phyloP scores from a whole-genome alignment of 1,284 basidiomycete genomes.

The Meira miltonrushii region DNA sequence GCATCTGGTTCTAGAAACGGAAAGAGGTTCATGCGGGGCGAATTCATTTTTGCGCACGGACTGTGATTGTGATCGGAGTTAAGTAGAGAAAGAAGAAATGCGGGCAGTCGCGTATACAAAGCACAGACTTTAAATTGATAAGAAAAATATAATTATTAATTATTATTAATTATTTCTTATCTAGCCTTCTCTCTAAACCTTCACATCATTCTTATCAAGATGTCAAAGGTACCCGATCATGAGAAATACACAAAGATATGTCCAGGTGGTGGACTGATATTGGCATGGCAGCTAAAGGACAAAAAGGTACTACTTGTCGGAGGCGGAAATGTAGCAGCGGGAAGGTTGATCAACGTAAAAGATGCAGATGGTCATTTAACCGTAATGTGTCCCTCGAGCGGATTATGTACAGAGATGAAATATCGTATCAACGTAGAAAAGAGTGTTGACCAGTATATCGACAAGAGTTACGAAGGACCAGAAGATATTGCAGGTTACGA shows the following conservation, averaged over 20 bases:
- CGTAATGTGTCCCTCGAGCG: constrained; percentile 42
- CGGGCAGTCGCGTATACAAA: too few species aligned
- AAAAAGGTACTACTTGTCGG: constrained; percentile 79
- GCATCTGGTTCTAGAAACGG: too few species aligned
- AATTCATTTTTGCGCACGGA: too few species aligned
- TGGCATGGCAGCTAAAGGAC: constrained; percentile 79
- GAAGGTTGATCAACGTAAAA: constrained; percentile 53
- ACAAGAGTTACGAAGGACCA: constrained; percentile 50
- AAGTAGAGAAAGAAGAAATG: too few species aligned
- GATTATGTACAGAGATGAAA: constrained; percentile 44
- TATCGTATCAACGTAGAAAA: constrained; percentile 35
- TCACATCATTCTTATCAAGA: too few species aligned
- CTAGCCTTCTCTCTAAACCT: too few species aligned
- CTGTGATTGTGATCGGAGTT: too few species aligned
- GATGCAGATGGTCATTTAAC: constrained; percentile 49
- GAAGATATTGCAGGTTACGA: constrained; percentile 57
- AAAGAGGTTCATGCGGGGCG: too few species aligned
- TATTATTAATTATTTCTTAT: too few species aligned
- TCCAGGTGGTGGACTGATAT: constrained; percentile 66
- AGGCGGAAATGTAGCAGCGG: constrained; percentile 78
- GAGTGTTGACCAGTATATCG: constrained; percentile 30
- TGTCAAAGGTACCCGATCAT: too few species aligned
- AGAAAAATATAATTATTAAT: too few species aligned
- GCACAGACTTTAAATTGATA: too few species aligned
- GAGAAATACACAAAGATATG: constrained; percentile 39